Evolutionary conservation across 2,329 filamentous ascomycete genomes (phyloP).

Genomic region (Claviceps africana): DNA sequence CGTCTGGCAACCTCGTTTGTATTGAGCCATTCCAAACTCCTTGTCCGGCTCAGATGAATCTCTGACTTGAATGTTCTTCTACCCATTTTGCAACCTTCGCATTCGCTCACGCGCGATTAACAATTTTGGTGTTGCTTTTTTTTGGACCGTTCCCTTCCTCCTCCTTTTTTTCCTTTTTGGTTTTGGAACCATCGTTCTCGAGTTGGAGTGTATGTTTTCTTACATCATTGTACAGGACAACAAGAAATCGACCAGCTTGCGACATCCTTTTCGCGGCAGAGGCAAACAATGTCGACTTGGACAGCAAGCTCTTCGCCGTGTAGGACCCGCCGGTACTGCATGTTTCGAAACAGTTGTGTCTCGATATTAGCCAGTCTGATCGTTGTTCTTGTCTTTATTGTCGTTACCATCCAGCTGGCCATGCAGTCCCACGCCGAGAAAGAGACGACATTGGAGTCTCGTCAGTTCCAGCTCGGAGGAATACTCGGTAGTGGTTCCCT

Average conservation of each 20-base stretch:
- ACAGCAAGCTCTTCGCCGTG: background rate
- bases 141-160: background rate
- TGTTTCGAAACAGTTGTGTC: background rate
- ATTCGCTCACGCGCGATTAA: background rate
- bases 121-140: conserved; percentile 2
- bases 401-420: conserved; percentile 3
- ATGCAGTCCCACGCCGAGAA: background rate
- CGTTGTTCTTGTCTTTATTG: conserved; percentile 4
- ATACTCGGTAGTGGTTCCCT: conserved; percentile 6
- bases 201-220: conserved; percentile 14
- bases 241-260: background rate
- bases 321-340: background rate
- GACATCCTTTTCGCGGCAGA: conserved; percentile 1
- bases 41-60: background rate
- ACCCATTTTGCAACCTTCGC: background rate
- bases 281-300: background rate
- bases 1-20: background rate
- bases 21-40: background rate
- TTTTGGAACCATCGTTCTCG: conserved; percentile 12
- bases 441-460: conserved; percentile 3
- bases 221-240: background rate
- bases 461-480: conserved; percentile 15
- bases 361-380: background rate
- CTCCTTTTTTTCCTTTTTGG: no score
- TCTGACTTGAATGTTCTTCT: background rate